Percentiles rank a stretch among this genome's conserved stretches.
Evolutionary conservation across 257 asterid species (phyloP).

Genomic region (Paulownia fortunei): DNA sequence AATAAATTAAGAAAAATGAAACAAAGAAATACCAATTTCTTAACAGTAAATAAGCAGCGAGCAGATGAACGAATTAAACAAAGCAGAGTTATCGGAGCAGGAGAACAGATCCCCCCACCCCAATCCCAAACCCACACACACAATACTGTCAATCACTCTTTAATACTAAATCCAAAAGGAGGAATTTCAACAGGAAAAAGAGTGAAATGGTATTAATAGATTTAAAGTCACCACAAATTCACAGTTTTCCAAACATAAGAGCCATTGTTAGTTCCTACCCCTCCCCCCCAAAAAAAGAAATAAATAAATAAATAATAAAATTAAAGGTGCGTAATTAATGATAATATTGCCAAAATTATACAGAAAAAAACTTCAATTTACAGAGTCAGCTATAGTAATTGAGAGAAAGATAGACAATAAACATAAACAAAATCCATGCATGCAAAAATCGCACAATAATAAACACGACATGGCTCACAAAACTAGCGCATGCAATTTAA

Average conservation of each 20-base stretch:
- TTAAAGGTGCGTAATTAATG: slow-evolving; percentile 10
- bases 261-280: background rate
- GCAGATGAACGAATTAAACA: background rate
- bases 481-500: slow-evolving; percentile 7
- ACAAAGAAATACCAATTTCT: background rate
- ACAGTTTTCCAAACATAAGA: background rate
- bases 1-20: background rate
- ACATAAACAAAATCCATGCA: slow-evolving; percentile 24
- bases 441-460: slow-evolving; percentile 30
- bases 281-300: background rate
- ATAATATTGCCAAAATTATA: background rate
- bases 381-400: background rate
- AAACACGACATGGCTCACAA: background rate
- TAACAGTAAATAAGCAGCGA: background rate
- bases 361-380: background rate
- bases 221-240: background rate
- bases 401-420: background rate
- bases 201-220: background rate
- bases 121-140: background rate
- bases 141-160: background rate
- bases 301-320: background rate
- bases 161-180: background rate
- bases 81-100: background rate
- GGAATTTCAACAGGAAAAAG: background rate
- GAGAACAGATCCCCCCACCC: background rate